These are phyloP conservation scores for Vachellia pachyceras DNA, from an alignment of 306 rosid species.

Conservation along the genomic window DNA sequence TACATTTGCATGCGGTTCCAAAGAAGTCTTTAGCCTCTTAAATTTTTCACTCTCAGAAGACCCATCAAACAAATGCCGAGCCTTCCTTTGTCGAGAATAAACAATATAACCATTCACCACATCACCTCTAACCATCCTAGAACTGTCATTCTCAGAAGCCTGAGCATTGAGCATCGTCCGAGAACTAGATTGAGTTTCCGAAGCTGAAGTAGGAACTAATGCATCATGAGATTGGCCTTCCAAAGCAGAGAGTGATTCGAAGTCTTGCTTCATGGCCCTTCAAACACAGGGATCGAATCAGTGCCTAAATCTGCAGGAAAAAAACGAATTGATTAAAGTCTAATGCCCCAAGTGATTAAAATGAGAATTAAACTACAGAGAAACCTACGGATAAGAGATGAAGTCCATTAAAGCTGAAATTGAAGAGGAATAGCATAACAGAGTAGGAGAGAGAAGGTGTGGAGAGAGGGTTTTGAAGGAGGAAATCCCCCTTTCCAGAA, in stretches of 20 bases:
- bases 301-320: conserved; percentile 36
- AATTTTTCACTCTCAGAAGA: conserved; percentile 34
- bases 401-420: conserved; percentile 38
- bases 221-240: conserved; percentile 45
- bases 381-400: conserved; percentile 48
- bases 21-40: conserved; percentile 35
- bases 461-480: conserved; percentile 53
- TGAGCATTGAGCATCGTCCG: conserved; percentile 30
- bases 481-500: background rate
- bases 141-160: conserved; percentile 37
- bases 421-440: background rate
- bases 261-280: conserved; percentile 56
- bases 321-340: background rate
- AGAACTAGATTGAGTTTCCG: conserved; percentile 21
- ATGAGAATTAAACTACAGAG: background rate
- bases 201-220: conserved; percentile 39
- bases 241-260: conserved; percentile 43
- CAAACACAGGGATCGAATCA: conserved; percentile 26
- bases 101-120: conserved; percentile 79
- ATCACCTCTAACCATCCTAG: conserved; percentile 56
- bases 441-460: background rate
- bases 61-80: conserved; percentile 31
- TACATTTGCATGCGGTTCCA: conserved; percentile 21
- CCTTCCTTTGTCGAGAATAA: conserved; percentile 69
- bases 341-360: background rate